Conservation (phyloP, 192 early-diverging fungal genomes). For the Coemansia sp. region DNA sequence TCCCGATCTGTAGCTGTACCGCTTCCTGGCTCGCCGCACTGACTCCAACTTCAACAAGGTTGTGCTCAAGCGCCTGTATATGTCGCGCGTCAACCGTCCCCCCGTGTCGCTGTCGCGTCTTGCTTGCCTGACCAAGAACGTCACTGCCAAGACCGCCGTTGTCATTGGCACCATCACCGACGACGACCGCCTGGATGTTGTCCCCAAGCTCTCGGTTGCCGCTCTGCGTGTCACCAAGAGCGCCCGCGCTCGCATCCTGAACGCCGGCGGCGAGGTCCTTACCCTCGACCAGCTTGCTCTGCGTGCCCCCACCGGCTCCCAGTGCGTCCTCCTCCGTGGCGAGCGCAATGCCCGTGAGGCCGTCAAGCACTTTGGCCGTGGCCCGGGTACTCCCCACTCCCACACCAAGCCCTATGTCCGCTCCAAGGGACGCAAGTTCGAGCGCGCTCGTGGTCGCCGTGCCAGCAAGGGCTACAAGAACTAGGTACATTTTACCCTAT, state of each 20-base stretch:
- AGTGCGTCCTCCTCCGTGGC: constrained; percentile 96
- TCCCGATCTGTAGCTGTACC: constrained; percentile 77
- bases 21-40: constrained; percentile 99
- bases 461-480: constrained; percentile 97
- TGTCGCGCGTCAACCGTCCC: constrained; percentile 97
- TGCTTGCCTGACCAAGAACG: constrained; percentile 73
- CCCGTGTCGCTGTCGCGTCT: constrained; percentile 94
- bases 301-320: constrained; percentile 95
- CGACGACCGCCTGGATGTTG: constrained; percentile 88
- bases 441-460: constrained; percentile 99
- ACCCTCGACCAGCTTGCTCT: constrained; percentile 99
- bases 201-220: constrained; percentile 95
- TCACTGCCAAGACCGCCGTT: constrained; percentile 89
- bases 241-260: constrained; percentile 96
- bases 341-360: constrained; percentile 93
- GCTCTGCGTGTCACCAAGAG: constrained; percentile 96
- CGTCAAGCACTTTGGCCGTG: constrained; percentile 97
- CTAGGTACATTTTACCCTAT: constrained; percentile 52
- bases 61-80: constrained; percentile 96
- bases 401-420: constrained; percentile 90
- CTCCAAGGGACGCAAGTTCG: constrained; percentile 99
- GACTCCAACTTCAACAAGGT: constrained; percentile 99
- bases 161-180: constrained; percentile 98
- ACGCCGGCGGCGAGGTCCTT: constrained; percentile 98
- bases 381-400: constrained; percentile 72